These are phyloP conservation scores for Cryptosporidium felis DNA, from an alignment of 169 alveolate species.

Conservation along the genomic window DNA sequence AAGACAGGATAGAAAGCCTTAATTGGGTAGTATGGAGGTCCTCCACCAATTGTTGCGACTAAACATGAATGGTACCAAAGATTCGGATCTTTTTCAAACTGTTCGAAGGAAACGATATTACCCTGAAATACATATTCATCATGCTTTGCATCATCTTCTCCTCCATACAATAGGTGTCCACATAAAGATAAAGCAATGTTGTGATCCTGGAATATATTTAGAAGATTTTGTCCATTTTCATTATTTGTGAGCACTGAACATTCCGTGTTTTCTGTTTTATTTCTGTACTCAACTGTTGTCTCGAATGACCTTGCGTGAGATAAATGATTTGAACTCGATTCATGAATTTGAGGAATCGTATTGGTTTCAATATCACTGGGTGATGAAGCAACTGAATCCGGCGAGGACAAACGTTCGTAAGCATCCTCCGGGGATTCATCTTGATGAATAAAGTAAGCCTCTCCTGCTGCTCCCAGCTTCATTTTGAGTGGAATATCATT, in stretches of 20 bases:
- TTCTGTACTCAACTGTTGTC: constrained; percentile 10
- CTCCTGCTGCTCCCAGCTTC: constrained; percentile 96
- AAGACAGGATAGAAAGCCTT: constrained; percentile 88
- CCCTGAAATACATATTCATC: constrained; percentile 41
- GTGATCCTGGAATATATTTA: not conserved
- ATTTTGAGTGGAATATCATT: constrained; percentile 86
- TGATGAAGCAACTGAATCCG: constrained; percentile 10
- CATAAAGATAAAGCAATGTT: constrained; percentile 53
- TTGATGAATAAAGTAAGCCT: constrained; percentile 92
- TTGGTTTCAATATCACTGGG: constrained; percentile 22
- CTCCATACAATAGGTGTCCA: constrained; percentile 58
- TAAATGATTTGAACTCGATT: not conserved
- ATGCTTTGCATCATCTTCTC: constrained; percentile 25
- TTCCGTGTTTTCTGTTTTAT: constrained; percentile 21
- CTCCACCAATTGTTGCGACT: constrained; percentile 86
- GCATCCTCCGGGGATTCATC: constrained; percentile 72
- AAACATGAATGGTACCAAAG: constrained; percentile 89
- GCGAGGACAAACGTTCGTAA: constrained; percentile 8
- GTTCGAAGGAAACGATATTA: constrained; percentile 80
- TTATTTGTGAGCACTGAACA: not conserved
- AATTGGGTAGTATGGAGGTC: constrained; percentile 89
- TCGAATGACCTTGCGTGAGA: constrained; percentile 8
- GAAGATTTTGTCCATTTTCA: not conserved
- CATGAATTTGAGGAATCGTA: not conserved
- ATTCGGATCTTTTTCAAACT: constrained; percentile 84